Conservation (phyloP, 2,329 filamentous ascomycete genomes). For the Madurella mycetomatis region DNA sequence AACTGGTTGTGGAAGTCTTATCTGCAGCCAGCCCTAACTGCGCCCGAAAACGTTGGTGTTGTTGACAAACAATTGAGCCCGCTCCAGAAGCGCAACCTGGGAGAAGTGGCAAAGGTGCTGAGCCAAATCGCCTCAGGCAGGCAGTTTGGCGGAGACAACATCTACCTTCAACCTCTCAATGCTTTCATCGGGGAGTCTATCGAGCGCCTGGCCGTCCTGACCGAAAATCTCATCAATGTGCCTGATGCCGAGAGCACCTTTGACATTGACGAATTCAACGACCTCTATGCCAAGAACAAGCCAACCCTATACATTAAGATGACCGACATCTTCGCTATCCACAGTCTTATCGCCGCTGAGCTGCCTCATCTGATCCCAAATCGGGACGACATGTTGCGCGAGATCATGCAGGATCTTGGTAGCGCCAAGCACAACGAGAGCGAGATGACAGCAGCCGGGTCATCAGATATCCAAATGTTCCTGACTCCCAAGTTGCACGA, state of each 20-base stretch:
- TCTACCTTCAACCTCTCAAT: conserved; percentile 93
- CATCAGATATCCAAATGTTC: conserved; percentile 86
- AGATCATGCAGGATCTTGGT: conserved; percentile 88
- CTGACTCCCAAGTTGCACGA: conserved; percentile 86
- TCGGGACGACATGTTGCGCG: conserved; percentile 81
- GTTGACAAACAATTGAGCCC: conserved; percentile 85
- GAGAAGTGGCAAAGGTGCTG: conserved; percentile 87
- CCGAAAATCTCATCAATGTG: conserved; percentile 73
- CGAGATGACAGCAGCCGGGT: conserved; percentile 81
- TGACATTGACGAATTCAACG: conserved; percentile 98
- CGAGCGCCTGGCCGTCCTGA: conserved; percentile 70
- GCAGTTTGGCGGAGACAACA: conserved; percentile 88
- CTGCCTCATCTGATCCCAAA: conserved; percentile 71
- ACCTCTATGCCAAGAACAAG: conserved; percentile 92
- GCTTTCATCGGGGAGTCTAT: conserved; percentile 84
- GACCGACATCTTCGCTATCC: conserved; percentile 93
- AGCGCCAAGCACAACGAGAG: conserved; percentile 95
- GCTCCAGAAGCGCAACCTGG: conserved; percentile 86
- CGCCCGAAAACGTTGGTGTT: conserved; percentile 89
- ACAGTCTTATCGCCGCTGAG: conserved; percentile 78
- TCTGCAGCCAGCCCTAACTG: conserved; percentile 80
- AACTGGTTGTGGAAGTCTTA: conserved; percentile 96
- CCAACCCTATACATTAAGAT: conserved; percentile 99
- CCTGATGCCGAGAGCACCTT: conserved; percentile 86
- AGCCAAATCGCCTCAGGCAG: conserved; percentile 84